Evolutionary conservation across 345 rosid species (phyloP), one percentile per base, ranked within the genome.

Genomic region (Toxicodendron radicans): DNA sequence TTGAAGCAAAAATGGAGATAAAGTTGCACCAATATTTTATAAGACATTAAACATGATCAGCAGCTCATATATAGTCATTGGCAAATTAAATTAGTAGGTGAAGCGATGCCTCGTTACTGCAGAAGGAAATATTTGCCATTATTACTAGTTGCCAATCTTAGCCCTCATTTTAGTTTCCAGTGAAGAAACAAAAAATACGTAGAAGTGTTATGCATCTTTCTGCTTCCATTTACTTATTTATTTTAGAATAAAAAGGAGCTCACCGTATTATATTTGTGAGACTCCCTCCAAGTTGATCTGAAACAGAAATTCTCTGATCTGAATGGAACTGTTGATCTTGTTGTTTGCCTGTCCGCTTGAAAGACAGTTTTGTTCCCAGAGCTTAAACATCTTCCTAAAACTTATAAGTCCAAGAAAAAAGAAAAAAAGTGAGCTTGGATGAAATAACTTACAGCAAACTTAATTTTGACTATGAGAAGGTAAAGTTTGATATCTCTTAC

Each of bases 301-400:
- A 72, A 72, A 61, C 46, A 60, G n/a, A 33, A 51, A 20, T 72
- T 61, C 59, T 72, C 51, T 13, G 35, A 62, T 41, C 32, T 72
- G 18, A 72, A 61, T 0, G 68, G 33, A 6, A 3, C n/a, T 13
- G n/a, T 3, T 30, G 67, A 32, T 61, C 20, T 58, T 24, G 1
- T 46, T 38, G 58, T 32, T 27, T 17, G 21, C n/a, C 48, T 14
- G 9, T 5, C 24, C 32, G 12, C 51, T 0, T n/a, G 4, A 62
- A 12, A 6, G 20, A 3, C 48, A 49, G 7, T 68, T 62, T 49
- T 61, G 59, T 72, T 21, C 51, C 27, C 21, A 1, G 32, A 48
- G 33, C 68, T 49, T 61, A 14, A 49, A 49, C 18, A 1, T 20
- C 20, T 17, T 49, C 20, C 66, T 49, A 48, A 35, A 10, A 32